These are phyloP conservation scores for Dipteronia dyeriana DNA, from an alignment of 345 rosid genomes.

Conservation along the genomic window DNA sequence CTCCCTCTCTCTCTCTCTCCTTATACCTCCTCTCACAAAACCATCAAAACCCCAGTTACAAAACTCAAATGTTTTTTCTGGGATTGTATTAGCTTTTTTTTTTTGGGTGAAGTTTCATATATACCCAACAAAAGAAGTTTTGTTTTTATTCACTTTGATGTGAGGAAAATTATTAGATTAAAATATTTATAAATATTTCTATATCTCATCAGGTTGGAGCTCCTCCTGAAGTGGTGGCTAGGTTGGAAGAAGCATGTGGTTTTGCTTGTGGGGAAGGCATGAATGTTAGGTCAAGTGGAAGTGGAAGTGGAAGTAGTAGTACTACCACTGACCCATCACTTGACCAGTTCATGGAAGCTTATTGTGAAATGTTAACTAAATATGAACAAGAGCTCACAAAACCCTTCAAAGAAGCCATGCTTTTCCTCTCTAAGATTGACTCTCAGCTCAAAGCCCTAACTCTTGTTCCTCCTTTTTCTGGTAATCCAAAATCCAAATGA, in stretches of 20 bases:
- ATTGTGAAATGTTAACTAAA: conserved; percentile 50
- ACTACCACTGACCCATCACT: conserved; percentile 37
- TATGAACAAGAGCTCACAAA: conserved; percentile 49
- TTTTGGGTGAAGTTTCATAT: background rate
- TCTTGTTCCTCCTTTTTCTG: conserved; percentile 28
- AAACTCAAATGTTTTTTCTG: background rate
- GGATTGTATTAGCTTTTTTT: background rate
- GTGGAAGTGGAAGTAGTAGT: background rate
- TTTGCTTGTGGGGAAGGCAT: conserved; percentile 33
- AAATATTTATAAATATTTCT: background rate
- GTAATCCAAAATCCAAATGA: conserved; percentile 20
- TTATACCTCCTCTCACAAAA: background rate
- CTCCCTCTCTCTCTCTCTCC: background rate
- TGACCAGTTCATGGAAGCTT: conserved; percentile 57
- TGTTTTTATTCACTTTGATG: background rate
- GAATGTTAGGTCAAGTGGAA: conserved; percentile 10
- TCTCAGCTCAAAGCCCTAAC: conserved; percentile 44
- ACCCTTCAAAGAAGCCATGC: conserved; percentile 49
- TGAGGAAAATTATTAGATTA: background rate
- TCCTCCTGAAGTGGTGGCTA: conserved; percentile 45
- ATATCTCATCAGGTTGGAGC: conserved; percentile 45
- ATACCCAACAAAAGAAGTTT: background rate
- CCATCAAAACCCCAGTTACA: background rate
- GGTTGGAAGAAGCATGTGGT: conserved; percentile 39
- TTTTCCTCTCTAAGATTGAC: conserved; percentile 42